phyloP scores from a whole-genome alignment of 2,329 filamentous ascomycete genomes.

The Fusarium sp. region DNA sequence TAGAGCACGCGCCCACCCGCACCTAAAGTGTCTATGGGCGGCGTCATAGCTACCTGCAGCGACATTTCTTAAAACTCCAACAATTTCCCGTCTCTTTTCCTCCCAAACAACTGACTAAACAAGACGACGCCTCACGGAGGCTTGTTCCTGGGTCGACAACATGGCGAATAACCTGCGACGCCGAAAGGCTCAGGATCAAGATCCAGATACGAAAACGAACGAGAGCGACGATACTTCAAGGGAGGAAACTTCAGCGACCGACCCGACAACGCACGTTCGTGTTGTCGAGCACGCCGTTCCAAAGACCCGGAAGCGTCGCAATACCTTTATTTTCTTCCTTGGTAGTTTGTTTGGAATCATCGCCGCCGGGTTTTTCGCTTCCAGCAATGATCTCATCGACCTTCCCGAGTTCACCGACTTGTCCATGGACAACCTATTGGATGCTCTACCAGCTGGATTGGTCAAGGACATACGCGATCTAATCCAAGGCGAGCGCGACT shows the following conservation, averaged over 20 bases:
- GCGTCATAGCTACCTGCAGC: slow-evolving; percentile 42
- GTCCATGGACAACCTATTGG: slow-evolving; percentile 86
- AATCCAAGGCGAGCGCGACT: slow-evolving; percentile 85
- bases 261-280: slow-evolving; percentile 53
- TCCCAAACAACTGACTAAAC: slow-evolving; percentile 16
- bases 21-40: slow-evolving; percentile 23
- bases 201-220: slow-evolving; percentile 33
- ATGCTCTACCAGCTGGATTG: slow-evolving; percentile 87
- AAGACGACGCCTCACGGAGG: slow-evolving; percentile 35
- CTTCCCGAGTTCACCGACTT: slow-evolving; percentile 76
- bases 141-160: slow-evolving; percentile 20
- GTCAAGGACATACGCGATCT: slow-evolving; percentile 88
- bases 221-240: slow-evolving; percentile 39
- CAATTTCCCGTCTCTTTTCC: slow-evolving; percentile 5
- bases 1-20: slow-evolving; percentile 32
- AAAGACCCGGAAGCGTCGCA: slow-evolving; percentile 76
- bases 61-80: slow-evolving; percentile 10
- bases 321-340: slow-evolving; percentile 85
- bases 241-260: slow-evolving; percentile 45
- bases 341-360: slow-evolving; percentile 92
- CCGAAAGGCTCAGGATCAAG: slow-evolving; percentile 42
- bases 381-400: slow-evolving; percentile 88
- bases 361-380: slow-evolving; percentile 90
- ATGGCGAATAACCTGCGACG: slow-evolving; percentile 53
- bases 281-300: slow-evolving; percentile 57